Evolutionary conservation across 345 rosid species (phyloP).

Genomic region (Arabidopsis arenosa): DNA sequence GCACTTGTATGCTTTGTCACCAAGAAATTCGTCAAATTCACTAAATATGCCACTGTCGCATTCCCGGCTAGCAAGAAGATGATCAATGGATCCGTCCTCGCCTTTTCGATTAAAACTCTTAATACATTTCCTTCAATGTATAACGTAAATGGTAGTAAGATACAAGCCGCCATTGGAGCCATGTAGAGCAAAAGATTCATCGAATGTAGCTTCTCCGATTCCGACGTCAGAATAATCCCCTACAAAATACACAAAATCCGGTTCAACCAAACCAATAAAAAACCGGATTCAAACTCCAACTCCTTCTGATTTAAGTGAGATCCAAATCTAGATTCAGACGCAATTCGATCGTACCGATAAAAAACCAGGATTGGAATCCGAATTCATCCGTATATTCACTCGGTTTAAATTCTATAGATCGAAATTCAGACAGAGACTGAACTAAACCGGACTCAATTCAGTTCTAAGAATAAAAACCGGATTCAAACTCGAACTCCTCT

Average conservation of each 20-base stretch:
- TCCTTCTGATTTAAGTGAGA: conserved; percentile 11
- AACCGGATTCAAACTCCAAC: not conserved
- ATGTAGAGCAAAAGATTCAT: conserved; percentile 91
- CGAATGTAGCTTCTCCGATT: conserved; percentile 92
- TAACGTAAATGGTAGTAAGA: conserved; percentile 87
- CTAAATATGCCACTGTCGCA: conserved; percentile 96
- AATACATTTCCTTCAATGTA: conserved; percentile 94
- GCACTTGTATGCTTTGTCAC: conserved; percentile 99
- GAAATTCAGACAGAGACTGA: not conserved
- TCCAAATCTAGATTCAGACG: conserved; percentile 14
- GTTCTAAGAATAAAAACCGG: not conserved
- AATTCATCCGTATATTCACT: too few species aligned
- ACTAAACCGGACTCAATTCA: conserved; percentile 10
- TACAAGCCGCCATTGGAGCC: conserved; percentile 98
- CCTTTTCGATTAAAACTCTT: conserved; percentile 73
- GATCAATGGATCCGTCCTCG: conserved; percentile 65
- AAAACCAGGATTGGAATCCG: not conserved
- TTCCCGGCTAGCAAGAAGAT: conserved; percentile 80
- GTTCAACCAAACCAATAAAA: not conserved
- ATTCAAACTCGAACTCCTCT: not conserved
- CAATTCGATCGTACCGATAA: not conserved
- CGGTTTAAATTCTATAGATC: not conserved
- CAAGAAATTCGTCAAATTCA: conserved; percentile 90
- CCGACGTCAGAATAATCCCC: conserved; percentile 81
- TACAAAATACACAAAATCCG: conserved; percentile 48